Percentiles rank a stretch among this genome's conserved stretches.
Evolutionary conservation across 768 basidiomycete genomes (phyloP).

Genomic region (Mycena rosella): DNA sequence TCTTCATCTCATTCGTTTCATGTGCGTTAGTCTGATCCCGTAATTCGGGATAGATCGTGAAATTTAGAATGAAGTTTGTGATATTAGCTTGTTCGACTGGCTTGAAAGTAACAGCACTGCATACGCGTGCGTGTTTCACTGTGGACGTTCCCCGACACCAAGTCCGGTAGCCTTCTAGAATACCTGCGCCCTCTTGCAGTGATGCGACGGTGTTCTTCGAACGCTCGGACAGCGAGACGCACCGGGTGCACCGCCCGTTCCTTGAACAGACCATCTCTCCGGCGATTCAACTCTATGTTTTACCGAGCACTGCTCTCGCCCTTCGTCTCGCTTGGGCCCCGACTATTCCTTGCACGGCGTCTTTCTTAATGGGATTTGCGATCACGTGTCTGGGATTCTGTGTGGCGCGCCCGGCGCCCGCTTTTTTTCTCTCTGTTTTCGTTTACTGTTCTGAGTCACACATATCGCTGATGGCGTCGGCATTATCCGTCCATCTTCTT

Average conservation of each 20-base stretch:
- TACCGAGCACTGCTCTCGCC: not conserved
- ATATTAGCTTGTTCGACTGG: not conserved
- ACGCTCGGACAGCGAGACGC: not conserved
- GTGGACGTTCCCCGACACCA: not conserved
- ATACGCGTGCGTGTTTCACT: not conserved
- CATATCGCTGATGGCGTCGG: not conserved
- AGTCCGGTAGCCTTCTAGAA: not conserved
- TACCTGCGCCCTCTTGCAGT: not conserved
- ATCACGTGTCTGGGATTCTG: conserved; percentile 11
- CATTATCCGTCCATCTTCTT: not conserved
- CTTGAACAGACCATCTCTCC: not conserved
- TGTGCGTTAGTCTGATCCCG: conserved; percentile 30
- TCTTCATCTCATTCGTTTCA: conserved; percentile 20
- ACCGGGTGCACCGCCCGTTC: not conserved
- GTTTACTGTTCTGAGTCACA: not conserved
- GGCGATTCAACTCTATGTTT: not conserved
- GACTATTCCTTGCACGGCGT: not conserved
- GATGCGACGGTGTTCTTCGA: conserved; percentile 5
- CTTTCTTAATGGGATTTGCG: not conserved
- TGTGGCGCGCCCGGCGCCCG: conserved; percentile 6
- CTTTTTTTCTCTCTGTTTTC: not conserved
- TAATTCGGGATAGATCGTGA: conserved; percentile 23
- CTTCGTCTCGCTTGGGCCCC: not conserved
- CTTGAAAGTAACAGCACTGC: not conserved
- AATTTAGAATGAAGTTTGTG: conserved; percentile 5